phyloP scores from a whole-genome alignment of 371 early-diverging fungal genomes.

The Dinochytrium kinnereticum region DNA sequence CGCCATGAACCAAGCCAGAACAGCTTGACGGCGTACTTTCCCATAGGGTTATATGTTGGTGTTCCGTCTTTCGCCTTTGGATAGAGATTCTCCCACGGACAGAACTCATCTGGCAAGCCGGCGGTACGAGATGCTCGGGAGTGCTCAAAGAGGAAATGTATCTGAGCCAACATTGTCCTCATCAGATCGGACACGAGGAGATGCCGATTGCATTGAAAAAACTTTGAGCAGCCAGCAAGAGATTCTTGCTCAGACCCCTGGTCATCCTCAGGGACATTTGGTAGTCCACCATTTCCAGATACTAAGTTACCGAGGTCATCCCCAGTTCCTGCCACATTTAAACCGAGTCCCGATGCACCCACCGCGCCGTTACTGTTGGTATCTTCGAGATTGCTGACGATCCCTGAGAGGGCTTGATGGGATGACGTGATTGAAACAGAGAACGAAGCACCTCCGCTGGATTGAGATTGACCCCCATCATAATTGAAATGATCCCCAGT shows the following conservation, averaged over 20 bases:
- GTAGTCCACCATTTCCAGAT: background rate
- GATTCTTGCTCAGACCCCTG: slow-evolving; percentile 29
- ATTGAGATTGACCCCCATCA: background rate
- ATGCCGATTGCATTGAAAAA: slow-evolving; percentile 54
- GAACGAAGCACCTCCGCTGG: background rate
- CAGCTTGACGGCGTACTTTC: slow-evolving; percentile 61
- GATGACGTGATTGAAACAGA: slow-evolving; percentile 10
- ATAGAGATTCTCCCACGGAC: slow-evolving; percentile 61
- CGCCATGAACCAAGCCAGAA: slow-evolving; percentile 62
- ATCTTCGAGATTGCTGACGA: background rate
- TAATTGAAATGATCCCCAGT: background rate
- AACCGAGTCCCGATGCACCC: background rate
- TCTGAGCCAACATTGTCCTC: slow-evolving; percentile 39
- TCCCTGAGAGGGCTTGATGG: background rate
- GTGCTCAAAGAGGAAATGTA: slow-evolving; percentile 56
- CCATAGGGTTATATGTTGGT: slow-evolving; percentile 54
- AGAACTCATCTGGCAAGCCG: slow-evolving; percentile 43
- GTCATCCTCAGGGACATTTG: slow-evolving; percentile 19
- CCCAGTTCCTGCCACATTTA: background rate
- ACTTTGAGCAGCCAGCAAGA: slow-evolving; percentile 42
- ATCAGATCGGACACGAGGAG: slow-evolving; percentile 50
- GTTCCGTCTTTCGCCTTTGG: slow-evolving; percentile 62
- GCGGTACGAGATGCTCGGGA: slow-evolving; percentile 29
- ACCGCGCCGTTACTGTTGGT: slow-evolving; percentile 11
- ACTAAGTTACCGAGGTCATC: background rate